Evolutionary conservation across 2,329 filamentous ascomycete species (phyloP).

Genomic region (Alternaria sp.): DNA sequence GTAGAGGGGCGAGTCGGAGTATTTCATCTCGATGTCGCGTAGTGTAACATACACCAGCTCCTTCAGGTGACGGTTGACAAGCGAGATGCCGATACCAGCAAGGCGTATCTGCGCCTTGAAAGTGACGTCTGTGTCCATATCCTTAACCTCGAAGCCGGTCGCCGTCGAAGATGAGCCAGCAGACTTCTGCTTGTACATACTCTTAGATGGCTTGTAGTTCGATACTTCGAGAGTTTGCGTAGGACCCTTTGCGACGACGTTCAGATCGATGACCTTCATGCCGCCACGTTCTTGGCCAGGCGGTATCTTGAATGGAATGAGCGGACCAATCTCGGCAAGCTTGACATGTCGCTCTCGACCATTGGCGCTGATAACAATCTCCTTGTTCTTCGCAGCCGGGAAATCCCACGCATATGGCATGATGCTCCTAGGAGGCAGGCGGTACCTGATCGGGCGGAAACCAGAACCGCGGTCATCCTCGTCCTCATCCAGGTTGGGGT

Average conservation of each 20-base stretch:
- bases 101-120: conserved; percentile 89
- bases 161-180: conserved; percentile 64
- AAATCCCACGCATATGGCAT: conserved; percentile 99
- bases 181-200: conserved; percentile 78
- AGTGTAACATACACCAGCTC: conserved; percentile 94
- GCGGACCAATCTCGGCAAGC: conserved; percentile 92
- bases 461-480: conserved; percentile 81
- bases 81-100: conserved; percentile 87
- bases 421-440: conserved; percentile 90
- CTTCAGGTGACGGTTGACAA: conserved; percentile 89
- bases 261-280: conserved; percentile 93
- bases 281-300: conserved; percentile 65
- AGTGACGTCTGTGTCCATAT: conserved; percentile 83
- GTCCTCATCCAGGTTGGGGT: conserved; percentile 91
- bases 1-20: conserved; percentile 90
- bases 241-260: conserved; percentile 92
- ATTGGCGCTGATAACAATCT: conserved; percentile 81
- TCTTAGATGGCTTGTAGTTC: conserved; percentile 92
- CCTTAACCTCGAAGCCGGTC: conserved; percentile 90
- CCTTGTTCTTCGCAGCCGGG: conserved; percentile 94
- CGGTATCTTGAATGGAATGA: conserved; percentile 90
- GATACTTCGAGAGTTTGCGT: conserved; percentile 93
- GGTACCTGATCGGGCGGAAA: conserved; percentile 92
- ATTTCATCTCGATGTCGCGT: conserved; percentile 87
- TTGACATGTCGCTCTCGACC: conserved; percentile 90